Evolutionary conservation across 805 yeast genomes (phyloP).

Genomic region (Danielozyma ontarioensis): DNA sequence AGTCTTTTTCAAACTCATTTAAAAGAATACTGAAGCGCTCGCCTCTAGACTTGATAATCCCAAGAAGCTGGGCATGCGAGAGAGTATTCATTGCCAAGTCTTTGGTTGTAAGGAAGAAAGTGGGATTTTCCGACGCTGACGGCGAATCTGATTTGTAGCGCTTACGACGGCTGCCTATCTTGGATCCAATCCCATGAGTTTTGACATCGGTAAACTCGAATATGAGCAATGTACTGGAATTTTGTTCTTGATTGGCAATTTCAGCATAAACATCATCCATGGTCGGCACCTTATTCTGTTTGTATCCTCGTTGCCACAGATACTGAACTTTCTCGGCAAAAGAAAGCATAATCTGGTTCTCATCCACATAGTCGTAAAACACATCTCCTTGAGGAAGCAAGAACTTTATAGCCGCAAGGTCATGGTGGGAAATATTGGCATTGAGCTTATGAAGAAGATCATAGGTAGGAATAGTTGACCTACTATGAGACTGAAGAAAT

Average conservation of each 20-base stretch:
- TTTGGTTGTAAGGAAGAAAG: conserved; percentile 26
- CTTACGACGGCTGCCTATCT: conserved; percentile 24
- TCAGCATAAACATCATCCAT: conserved; percentile 52
- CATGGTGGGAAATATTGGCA: conserved; percentile 35
- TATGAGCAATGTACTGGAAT: conserved; percentile 51
- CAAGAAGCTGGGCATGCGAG: conserved; percentile 52
- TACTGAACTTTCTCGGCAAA: conserved; percentile 40
- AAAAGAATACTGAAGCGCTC: conserved; percentile 37
- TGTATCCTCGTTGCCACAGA: conserved; percentile 30
- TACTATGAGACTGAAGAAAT: conserved; percentile 31
- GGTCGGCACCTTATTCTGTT: conserved; percentile 23
- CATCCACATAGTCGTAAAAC: conserved; percentile 70
- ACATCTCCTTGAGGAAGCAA: conserved; percentile 66
- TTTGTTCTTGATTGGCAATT: conserved; percentile 41
- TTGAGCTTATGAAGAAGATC: conserved; percentile 26
- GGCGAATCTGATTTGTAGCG: background rate
- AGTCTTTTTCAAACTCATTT: conserved; percentile 6
- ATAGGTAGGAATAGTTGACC: conserved; percentile 26
- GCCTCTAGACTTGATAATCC: conserved; percentile 55
- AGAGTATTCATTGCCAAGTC: conserved; percentile 48
- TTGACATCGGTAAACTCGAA: conserved; percentile 75
- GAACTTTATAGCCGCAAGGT: conserved; percentile 58
- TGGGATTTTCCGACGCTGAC: conserved; percentile 5
- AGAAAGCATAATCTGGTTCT: conserved; percentile 51
- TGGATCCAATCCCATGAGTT: conserved; percentile 42